Evolutionary conservation across 495 filamentous ascomycete genomes (phyloP).

Genomic region (Talaromyces trachyspermus): DNA sequence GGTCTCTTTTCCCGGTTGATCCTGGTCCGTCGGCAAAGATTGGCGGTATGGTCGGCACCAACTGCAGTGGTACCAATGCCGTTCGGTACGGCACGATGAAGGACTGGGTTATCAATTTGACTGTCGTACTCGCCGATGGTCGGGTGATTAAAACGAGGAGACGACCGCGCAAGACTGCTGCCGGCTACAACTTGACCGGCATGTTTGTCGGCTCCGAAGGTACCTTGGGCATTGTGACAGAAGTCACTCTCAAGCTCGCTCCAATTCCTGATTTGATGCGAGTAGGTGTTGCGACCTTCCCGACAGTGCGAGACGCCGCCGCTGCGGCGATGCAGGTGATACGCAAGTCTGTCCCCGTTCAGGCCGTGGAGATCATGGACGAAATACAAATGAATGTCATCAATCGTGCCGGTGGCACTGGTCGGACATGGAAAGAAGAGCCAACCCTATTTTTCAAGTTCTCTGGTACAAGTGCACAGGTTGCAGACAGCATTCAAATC

Average conservation of each 20-base stretch:
- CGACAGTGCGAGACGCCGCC: constrained; percentile 68
- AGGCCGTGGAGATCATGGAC: constrained; percentile 87
- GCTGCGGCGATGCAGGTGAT: constrained; percentile 75
- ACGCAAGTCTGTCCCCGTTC: constrained; percentile 70
- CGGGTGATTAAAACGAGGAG: constrained; percentile 75
- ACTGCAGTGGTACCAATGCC: constrained; percentile 89
- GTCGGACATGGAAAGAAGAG: constrained; percentile 62
- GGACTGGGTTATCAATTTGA: constrained; percentile 88
- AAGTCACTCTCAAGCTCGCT: constrained; percentile 76
- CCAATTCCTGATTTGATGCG: constrained; percentile 66
- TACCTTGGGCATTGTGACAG: constrained; percentile 82
- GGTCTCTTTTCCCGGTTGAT: constrained; percentile 89
- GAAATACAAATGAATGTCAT: constrained; percentile 93
- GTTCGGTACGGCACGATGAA: constrained; percentile 95
- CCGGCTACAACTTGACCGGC: constrained; percentile 80
- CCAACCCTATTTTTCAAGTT: constrained; percentile 97
- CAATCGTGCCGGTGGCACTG: constrained; percentile 69
- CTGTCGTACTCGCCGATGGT: constrained; percentile 88
- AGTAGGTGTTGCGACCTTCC: constrained; percentile 83
- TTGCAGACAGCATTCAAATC: constrained; percentile 75
- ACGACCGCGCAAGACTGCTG: constrained; percentile 62
- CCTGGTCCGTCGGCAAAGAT: constrained; percentile 71
- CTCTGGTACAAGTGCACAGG: constrained; percentile 61
- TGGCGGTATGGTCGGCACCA: constrained; percentile 92
- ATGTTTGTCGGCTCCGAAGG: constrained; percentile 91